phyloP scores from a whole-genome alignment of 768 basidiomycete species.

The Daedaleopsis sinensis region DNA sequence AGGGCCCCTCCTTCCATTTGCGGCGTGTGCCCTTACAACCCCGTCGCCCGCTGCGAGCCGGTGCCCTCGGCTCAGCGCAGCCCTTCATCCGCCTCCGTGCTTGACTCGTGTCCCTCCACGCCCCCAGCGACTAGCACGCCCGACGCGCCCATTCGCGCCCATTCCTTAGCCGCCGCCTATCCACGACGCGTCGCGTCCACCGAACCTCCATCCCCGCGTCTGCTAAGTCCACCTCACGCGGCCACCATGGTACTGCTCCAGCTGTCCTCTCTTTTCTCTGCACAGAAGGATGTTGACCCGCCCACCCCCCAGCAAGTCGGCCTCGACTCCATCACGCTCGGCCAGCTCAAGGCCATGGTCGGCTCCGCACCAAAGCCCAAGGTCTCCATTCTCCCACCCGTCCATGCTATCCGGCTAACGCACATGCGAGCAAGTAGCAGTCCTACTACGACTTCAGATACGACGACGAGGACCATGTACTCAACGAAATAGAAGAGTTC shows the following conservation, averaged over 20 bases:
- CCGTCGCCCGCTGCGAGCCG: not conserved
- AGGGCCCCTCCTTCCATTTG: constrained; percentile 12
- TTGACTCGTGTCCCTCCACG: not conserved
- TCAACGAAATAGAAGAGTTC: constrained; percentile 97
- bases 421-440: constrained; percentile 55
- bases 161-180: not conserved
- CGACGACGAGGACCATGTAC: constrained; percentile 94
- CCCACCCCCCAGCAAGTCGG: constrained; percentile 39
- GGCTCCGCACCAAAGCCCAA: constrained; percentile 73
- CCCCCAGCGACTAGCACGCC: not conserved
- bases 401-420: constrained; percentile 18
- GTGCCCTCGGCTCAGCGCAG: not conserved
- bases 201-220: constrained; percentile 1
- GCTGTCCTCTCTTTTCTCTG: constrained; percentile 27
- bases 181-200: not conserved
- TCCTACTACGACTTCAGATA: constrained; percentile 90
- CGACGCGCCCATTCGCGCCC: not conserved
- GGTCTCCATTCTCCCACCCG: constrained; percentile 42
- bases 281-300: constrained; percentile 35
- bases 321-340: constrained; percentile 77
- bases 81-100: not conserved
- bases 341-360: constrained; percentile 78
- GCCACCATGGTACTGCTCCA: constrained; percentile 39
- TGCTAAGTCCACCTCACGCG: constrained; percentile 1
- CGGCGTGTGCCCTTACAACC: constrained; percentile 12